Base-by-base conservation (phyloP, 305 asterid genomes). In the Fraxinus platypoda region DNA sequence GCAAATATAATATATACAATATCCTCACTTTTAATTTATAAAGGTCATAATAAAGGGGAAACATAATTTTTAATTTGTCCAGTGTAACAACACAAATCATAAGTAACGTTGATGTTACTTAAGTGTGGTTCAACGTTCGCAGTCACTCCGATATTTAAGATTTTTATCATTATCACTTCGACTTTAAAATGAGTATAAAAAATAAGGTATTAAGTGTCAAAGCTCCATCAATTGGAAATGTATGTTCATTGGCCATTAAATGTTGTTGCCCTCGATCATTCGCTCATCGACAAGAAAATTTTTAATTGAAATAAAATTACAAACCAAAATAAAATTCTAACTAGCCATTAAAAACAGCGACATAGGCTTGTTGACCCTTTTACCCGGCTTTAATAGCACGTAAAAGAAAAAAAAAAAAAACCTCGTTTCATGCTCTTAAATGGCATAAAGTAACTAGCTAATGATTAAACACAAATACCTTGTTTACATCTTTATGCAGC, bases 391-490 rank as follows among this genome's bases (percentile, higher is more conserved):
- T 54, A n/a, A 19, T 21, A 23, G 35, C 13, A 25, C 15, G n/a
- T 9, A 25, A 66, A 9, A 8, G 1, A 2, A 59, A 59, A 59
- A 25, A 23, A 38, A 37, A 38, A 12, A 12, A 2, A 9, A 0
- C 19, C 34, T 64, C 2, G 34, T 23, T 26, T 66, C n/a, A 8
- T 25, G 72, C 17, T 64, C 72, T 23, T 54, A n/a, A 6, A 54
- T n/a, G 26, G 3, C 66, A n/a, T n/a, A n/a, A 54, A 54, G 26
- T 54, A n/a, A 81, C 19, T 41, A 8, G 41, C 57, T 81, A 84
- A 87, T 86, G 83, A 86, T 83, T 88, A 81, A 85, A 77, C 81
- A 64, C 34, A 77, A 78, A 78, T 33, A 43, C 74, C 77, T 74
- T 23, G 62, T 78, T 31, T 82, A 68, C 72, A 80, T 75, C 81